Percentiles rank a stretch among this genome's conserved stretches.
Conservation (phyloP, 169 alveolate genomes). For the Toxoplasma gondii region DNA sequence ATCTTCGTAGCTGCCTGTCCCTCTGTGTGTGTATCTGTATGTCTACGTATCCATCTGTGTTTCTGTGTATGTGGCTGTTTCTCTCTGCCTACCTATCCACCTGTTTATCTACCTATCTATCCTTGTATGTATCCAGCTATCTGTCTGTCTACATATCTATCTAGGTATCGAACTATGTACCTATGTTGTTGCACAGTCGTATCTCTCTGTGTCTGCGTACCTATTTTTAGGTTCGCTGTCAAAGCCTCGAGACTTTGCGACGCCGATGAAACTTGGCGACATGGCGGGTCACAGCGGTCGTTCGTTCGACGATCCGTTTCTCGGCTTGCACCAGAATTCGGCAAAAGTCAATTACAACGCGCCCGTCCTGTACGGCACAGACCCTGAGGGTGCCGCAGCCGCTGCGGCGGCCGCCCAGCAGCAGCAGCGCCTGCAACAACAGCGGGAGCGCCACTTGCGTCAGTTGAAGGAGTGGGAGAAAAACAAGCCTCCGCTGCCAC, state of each 20-base stretch:
- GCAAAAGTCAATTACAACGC: conserved; percentile 57
- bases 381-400: conserved; percentile 35
- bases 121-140: too few species aligned
- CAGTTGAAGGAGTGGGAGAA: conserved; percentile 85
- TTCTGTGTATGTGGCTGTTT: too few species aligned
- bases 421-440: conserved; percentile 69
- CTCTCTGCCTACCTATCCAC: too few species aligned
- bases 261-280: conserved; percentile 11
- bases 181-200: too few species aligned
- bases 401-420: conserved; percentile 66
- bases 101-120: too few species aligned
- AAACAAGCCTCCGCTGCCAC: conserved; percentile 83
- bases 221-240: background rate
- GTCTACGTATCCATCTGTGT: too few species aligned
- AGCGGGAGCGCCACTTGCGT: conserved; percentile 79
- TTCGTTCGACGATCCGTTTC: conserved; percentile 53
- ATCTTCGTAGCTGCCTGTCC: too few species aligned
- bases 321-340: conserved; percentile 41
- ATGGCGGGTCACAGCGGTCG: background rate
- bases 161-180: too few species aligned
- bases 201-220: background rate
- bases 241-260: conserved; percentile 15
- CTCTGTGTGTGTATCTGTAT: too few species aligned
- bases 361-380: conserved; percentile 56
- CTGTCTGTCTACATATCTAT: too few species aligned